Percentiles rank a stretch among this genome's conserved stretches.
These are phyloP conservation scores for Ophiobolus disseminans DNA, from an alignment of 2,329 filamentous ascomycete species.

Conservation along the genomic window DNA sequence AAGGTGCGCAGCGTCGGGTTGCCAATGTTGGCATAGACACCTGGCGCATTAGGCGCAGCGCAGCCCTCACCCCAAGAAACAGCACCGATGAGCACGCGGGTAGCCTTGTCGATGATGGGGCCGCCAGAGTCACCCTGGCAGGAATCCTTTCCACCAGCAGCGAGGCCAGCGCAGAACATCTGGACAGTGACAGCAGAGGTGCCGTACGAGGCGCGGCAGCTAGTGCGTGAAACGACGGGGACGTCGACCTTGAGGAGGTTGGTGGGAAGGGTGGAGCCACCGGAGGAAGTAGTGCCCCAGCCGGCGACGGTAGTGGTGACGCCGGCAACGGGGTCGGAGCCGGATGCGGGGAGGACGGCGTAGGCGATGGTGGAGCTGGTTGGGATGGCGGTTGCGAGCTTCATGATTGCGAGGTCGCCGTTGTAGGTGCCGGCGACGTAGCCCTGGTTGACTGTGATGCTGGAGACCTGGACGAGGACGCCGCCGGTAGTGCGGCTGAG, in stretches of 20 bases:
- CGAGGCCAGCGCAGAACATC: conserved; percentile 39
- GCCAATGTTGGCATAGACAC: conserved; percentile 34
- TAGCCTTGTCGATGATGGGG: conserved; percentile 26
- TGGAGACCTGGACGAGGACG: conserved; percentile 23
- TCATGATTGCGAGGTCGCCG: conserved; percentile 36
- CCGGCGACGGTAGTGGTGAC: conserved; percentile 30
- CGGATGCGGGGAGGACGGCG: conserved; percentile 26
- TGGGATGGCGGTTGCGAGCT: conserved; percentile 31
- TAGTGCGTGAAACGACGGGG: conserved; percentile 34
- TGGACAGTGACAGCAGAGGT: conserved; percentile 25
- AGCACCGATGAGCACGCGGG: conserved; percentile 18
- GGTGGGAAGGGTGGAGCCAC: conserved; percentile 15
- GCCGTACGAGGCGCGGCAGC: conserved; percentile 29
- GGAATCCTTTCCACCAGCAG: conserved; percentile 38
- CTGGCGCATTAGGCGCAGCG: conserved; percentile 26
- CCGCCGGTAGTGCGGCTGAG: conserved; percentile 30
- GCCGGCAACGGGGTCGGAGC: conserved; percentile 32
- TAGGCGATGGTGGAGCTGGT: conserved; percentile 33
- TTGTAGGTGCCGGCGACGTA: conserved; percentile 22
- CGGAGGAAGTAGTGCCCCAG: conserved; percentile 28
- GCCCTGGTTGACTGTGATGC: conserved; percentile 27
- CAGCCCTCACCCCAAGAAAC: conserved; percentile 39
- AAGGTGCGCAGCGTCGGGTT: conserved; percentile 18
- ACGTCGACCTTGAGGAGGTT: conserved; percentile 37
- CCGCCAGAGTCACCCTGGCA: conserved; percentile 44